phyloP scores from a whole-genome alignment of 2,329 filamentous ascomycete genomes.

The Fusarium irregulare region DNA sequence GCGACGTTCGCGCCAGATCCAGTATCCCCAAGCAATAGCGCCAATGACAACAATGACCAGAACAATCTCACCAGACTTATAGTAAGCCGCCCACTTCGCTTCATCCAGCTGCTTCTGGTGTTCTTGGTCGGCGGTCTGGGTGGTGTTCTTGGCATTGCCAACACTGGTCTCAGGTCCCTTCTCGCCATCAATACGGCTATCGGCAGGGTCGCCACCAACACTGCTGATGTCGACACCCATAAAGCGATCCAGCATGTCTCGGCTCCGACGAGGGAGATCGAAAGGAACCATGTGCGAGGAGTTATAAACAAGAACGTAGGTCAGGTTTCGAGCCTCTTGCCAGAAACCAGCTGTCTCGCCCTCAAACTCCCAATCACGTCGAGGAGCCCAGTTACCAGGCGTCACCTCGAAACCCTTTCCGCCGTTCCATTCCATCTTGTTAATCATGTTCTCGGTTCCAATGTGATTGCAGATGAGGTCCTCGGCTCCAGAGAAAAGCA shows the following conservation, averaged over 20 bases:
- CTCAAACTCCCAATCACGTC: constrained; percentile 93
- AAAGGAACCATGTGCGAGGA: constrained; percentile 98
- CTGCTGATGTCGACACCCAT: constrained; percentile 91
- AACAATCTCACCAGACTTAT: constrained; percentile 86
- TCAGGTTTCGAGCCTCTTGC: constrained; percentile 93
- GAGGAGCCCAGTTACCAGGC: constrained; percentile 90
- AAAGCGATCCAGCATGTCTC: constrained; percentile 98
- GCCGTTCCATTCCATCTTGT: constrained; percentile 90
- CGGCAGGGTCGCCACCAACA: constrained; percentile 83
- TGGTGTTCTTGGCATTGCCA: constrained; percentile 71
- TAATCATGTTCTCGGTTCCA: constrained; percentile 90
- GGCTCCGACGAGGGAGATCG: constrained; percentile 84
- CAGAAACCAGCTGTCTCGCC: constrained; percentile 89
- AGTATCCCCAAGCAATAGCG: constrained; percentile 79
- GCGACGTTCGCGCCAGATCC: constrained; percentile 71
- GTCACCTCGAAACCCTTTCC: constrained; percentile 90
- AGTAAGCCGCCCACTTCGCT: constrained; percentile 90
- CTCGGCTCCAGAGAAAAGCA: constrained; percentile 92
- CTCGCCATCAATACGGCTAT: constrained; percentile 87
- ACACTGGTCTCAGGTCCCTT: constrained; percentile 82
- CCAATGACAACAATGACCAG: constrained; percentile 83
- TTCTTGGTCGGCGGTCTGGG: constrained; percentile 64
- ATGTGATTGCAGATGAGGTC: constrained; percentile 98
- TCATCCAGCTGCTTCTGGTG: constrained; percentile 78
- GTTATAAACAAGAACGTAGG: constrained; percentile 95